Conservation (phyloP, 768 basidiomycete species). For the Mycena pura region DNA sequence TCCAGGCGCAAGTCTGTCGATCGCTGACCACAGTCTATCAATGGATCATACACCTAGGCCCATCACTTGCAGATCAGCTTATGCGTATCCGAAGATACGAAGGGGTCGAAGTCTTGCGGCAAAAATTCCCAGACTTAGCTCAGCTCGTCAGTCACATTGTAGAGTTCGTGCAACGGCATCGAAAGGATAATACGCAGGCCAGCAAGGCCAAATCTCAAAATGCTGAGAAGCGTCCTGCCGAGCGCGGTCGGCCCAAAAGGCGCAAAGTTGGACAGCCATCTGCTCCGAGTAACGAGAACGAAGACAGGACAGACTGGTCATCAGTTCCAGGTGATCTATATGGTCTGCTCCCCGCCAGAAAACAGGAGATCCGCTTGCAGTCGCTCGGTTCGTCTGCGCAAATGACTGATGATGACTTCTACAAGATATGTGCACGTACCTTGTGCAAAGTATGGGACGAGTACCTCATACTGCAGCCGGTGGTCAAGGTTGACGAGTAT, state of each 20-base stretch:
- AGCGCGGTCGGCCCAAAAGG: neutral
- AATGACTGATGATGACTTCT: neutral
- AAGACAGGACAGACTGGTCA: too few species aligned
- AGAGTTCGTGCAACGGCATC: neutral
- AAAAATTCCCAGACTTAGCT: neutral
- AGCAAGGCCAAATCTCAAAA: neutral
- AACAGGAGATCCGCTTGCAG: neutral
- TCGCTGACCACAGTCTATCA: neutral
- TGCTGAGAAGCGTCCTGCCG: too few species aligned
- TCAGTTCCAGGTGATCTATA: neutral
- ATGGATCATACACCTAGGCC: neutral
- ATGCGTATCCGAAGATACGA: neutral
- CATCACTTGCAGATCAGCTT: constrained; percentile 2
- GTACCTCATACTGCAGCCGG: constrained; percentile 2
- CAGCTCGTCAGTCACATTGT: neutral
- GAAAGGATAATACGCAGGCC: neutral
- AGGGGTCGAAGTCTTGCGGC: neutral
- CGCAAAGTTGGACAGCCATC: neutral
- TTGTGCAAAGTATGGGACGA: constrained; percentile 13
- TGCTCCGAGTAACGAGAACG: too few species aligned
- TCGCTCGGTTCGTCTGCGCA: neutral
- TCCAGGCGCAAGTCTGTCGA: neutral
- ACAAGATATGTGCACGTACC: neutral
- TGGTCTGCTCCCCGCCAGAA: neutral
- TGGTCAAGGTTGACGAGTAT: neutral